phyloP scores from a whole-genome alignment of 805 yeast species.

The Pichia ethanolica region DNA sequence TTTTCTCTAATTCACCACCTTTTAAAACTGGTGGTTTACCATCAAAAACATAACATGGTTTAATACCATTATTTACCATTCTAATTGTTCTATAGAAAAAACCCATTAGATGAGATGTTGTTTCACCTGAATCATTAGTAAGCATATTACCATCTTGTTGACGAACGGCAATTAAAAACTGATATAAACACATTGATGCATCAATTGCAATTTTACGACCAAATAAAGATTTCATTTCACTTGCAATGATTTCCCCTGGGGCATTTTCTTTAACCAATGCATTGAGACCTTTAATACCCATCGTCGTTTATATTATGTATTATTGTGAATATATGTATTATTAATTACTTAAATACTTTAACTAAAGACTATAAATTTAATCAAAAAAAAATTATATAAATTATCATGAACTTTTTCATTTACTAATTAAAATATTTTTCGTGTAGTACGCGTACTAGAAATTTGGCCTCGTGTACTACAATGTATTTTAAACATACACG shows the following conservation, averaged over 20 bases:
- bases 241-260: constrained; percentile 67
- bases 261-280: constrained; percentile 86
- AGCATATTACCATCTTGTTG: constrained; percentile 95
- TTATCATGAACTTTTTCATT: too few species aligned
- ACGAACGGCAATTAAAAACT: constrained; percentile 91
- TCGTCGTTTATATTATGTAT: constrained; percentile 3
- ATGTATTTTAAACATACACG: too few species aligned
- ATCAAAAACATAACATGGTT: constrained; percentile 95
- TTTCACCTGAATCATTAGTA: constrained; percentile 83
- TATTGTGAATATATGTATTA: too few species aligned
- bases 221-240: constrained; percentile 76
- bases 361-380: too few species aligned
- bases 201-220: constrained; percentile 98
- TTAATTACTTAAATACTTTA: too few species aligned
- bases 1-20: constrained; percentile 86
- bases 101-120: constrained; percentile 91
- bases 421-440: too few species aligned
- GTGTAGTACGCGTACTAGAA: too few species aligned
- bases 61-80: constrained; percentile 86
- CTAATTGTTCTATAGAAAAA: constrained; percentile 90
- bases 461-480: too few species aligned
- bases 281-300: constrained; percentile 61
- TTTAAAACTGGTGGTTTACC: constrained; percentile 96
- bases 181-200: constrained; percentile 95
- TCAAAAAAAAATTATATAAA: too few species aligned